Conservation (phyloP, 1,139 yeast genomes). For the Candida gigantensis region DNA sequence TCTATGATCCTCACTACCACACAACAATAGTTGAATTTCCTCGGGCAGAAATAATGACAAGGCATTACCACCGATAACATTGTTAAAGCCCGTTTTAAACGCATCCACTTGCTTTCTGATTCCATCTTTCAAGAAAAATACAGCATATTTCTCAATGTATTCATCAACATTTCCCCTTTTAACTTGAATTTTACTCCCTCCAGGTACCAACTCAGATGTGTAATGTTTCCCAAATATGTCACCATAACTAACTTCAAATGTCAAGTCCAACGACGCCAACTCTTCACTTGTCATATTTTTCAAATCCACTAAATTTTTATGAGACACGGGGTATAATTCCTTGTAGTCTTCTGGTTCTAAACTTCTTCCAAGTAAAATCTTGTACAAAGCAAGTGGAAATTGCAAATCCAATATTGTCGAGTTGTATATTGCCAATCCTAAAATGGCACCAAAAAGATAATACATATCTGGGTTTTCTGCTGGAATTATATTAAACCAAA, state of each 20-base stretch:
- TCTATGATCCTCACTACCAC: slow-evolving; percentile 70
- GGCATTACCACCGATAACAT: slow-evolving; percentile 81
- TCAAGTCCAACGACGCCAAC: slow-evolving; percentile 30
- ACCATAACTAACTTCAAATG: slow-evolving; percentile 42
- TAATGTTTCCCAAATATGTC: slow-evolving; percentile 40
- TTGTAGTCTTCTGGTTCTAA: slow-evolving; percentile 63
- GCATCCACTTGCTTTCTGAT: slow-evolving; percentile 54
- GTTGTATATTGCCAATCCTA: slow-evolving; percentile 90
- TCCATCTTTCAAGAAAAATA: slow-evolving; percentile 59
- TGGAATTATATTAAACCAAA: slow-evolving; percentile 70
- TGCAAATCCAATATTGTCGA: slow-evolving; percentile 80
- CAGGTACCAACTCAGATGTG: slow-evolving; percentile 52
- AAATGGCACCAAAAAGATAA: slow-evolving; percentile 76
- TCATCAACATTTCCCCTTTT: slow-evolving; percentile 53
- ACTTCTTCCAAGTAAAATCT: slow-evolving; percentile 62
- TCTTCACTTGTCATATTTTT: slow-evolving; percentile 40
- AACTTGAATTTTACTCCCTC: slow-evolving; percentile 59
- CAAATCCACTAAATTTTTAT: slow-evolving; percentile 56
- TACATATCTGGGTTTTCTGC: slow-evolving; percentile 55
- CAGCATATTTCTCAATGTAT: slow-evolving; percentile 64
- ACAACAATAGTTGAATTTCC: slow-evolving; percentile 74
- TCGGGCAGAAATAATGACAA: slow-evolving; percentile 74
- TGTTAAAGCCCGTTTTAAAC: slow-evolving; percentile 69
- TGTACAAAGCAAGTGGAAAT: slow-evolving; percentile 77
- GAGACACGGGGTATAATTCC: slow-evolving; percentile 68